Evolutionary conservation across 805 yeast genomes (phyloP).

Genomic region (Yarrowia yakushimensis): DNA sequence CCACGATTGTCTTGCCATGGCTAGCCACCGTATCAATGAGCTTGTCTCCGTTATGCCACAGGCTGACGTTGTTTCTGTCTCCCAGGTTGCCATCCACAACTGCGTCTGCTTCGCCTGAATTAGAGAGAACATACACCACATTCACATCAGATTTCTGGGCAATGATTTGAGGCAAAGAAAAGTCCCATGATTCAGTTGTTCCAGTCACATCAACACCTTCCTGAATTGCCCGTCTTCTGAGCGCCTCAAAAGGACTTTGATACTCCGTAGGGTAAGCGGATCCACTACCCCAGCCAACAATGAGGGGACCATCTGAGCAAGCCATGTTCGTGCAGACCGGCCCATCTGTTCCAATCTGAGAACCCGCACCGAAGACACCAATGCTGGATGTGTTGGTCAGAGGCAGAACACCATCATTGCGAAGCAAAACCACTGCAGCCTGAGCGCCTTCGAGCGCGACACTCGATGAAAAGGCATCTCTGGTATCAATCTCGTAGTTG

Average conservation of each 20-base stretch:
- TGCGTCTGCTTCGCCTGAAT: slow-evolving; percentile 52
- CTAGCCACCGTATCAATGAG: slow-evolving; percentile 50
- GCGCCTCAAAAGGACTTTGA: slow-evolving; percentile 56
- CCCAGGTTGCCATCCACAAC: slow-evolving; percentile 50
- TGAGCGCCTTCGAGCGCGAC: background rate
- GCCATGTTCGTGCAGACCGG: slow-evolving; percentile 49
- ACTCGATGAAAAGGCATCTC: background rate
- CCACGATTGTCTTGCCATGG: slow-evolving; percentile 55
- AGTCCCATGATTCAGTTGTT: background rate
- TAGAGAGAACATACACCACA: slow-evolving; percentile 52
- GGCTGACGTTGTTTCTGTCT: slow-evolving; percentile 50
- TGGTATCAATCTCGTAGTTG: background rate
- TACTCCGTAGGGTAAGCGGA: slow-evolving; percentile 54
- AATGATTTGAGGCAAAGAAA: background rate
- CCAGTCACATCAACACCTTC: background rate
- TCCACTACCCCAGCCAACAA: slow-evolving; percentile 66
- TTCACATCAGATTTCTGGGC: slow-evolving; percentile 43
- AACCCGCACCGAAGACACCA: slow-evolving; percentile 39
- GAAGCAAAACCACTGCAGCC: slow-evolving; percentile 38
- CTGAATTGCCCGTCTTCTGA: slow-evolving; percentile 44
- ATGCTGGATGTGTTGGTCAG: slow-evolving; percentile 49
- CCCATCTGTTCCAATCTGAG: slow-evolving; percentile 52
- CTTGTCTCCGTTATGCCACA: slow-evolving; percentile 59
- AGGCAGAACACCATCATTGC: slow-evolving; percentile 50
- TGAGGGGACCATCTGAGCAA: slow-evolving; percentile 51